A percentile compares a stretch with the other conserved stretches of the same genome.
Evolutionary conservation across 2,329 filamentous ascomycete genomes (phyloP).

Genomic region (Pseudocercospora fijiensis): DNA sequence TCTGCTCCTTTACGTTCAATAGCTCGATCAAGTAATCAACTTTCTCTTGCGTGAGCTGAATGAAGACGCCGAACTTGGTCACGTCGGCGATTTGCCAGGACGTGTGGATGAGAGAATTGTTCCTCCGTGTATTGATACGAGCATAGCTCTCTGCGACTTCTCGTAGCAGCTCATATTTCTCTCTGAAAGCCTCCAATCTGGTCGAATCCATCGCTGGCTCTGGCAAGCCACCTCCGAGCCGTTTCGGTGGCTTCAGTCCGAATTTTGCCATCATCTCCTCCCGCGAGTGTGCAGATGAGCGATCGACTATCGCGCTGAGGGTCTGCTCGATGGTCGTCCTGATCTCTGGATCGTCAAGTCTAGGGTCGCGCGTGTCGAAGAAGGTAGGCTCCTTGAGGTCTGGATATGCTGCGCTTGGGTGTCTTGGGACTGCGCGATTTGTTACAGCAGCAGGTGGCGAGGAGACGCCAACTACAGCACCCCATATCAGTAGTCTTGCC

Average conservation of each 20-base stretch:
- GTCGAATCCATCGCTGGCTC: constrained; percentile 47
- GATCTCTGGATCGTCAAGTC: constrained; percentile 43
- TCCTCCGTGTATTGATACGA: constrained; percentile 36
- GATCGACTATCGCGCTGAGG: constrained; percentile 47
- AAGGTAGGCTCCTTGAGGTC: constrained; percentile 48
- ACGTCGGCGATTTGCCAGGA: constrained; percentile 46
- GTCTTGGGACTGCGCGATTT: constrained; percentile 46
- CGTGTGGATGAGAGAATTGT: constrained; percentile 35
- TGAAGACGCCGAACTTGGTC: constrained; percentile 44
- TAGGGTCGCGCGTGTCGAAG: constrained; percentile 45
- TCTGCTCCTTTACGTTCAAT: constrained; percentile 45
- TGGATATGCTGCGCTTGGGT: constrained; percentile 47
- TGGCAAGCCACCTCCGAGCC: constrained; percentile 36
- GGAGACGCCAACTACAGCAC: constrained; percentile 48
- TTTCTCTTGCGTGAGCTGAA: constrained; percentile 44
- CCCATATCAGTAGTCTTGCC: constrained; percentile 50
- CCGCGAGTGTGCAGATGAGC: constrained; percentile 39
- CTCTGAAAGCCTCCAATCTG: constrained; percentile 48
- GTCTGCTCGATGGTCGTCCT: constrained; percentile 43
- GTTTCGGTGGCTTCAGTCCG: constrained; percentile 47
- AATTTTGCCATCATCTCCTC: constrained; percentile 49
- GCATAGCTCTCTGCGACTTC: constrained; percentile 40
- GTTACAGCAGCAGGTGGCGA: constrained; percentile 47
- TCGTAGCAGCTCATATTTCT: constrained; percentile 45
- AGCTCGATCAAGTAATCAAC: constrained; percentile 48